Base-by-base conservation (phyloP, 2,329 filamentous ascomycete species). In the Cladorrhinum sp. region DNA sequence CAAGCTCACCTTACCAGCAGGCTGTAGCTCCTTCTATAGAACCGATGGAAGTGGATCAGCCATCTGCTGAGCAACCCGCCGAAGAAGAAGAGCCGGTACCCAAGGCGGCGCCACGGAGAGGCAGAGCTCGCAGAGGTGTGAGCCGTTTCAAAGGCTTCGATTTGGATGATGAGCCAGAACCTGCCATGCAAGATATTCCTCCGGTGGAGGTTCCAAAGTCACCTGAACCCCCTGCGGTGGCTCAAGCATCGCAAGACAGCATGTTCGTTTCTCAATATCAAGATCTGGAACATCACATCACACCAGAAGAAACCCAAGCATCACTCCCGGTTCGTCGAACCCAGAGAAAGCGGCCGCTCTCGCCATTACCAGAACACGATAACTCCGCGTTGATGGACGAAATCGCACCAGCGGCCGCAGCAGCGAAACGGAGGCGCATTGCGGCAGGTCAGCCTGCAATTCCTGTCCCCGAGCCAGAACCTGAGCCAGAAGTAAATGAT, bases 141-240 rank as follows among this genome's bases (percentile, higher is more conserved):
- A 80, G 79, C 71, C 81, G 87, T 1, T 95, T 96, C 74, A 90
- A 86, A 50, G 87, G 88, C 0, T 96, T 96, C 62, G 89, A 87
- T 64, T 65, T 75, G 36, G 65, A 74, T 57, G 73, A 79, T 39
- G 74, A 76, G 2, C 77, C 80, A 24, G 73, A 77, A 10, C 71
- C 76, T 10, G 72, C 73, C 30, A 54, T 69, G 0, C 70, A 75
- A 12, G 68, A 69, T 21, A 48, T 61, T 24, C 55, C 64, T 2
- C 57, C 56, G 2, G 21, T 42, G 57, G 28, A 65, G 56, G n/a
- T 8, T 7, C 8, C 42, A 20, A 21, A 16, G 28, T 28, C 33
- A 33, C 52, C 55, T 28, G 42, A 60, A 48, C 33, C 51, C 2
- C 49, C 51, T 1, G 52, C 63, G 5, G 59, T 62, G 16, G 36